phyloP scores from a whole-genome alignment of 139 green algal species.

The Ulvella scutata region DNA sequence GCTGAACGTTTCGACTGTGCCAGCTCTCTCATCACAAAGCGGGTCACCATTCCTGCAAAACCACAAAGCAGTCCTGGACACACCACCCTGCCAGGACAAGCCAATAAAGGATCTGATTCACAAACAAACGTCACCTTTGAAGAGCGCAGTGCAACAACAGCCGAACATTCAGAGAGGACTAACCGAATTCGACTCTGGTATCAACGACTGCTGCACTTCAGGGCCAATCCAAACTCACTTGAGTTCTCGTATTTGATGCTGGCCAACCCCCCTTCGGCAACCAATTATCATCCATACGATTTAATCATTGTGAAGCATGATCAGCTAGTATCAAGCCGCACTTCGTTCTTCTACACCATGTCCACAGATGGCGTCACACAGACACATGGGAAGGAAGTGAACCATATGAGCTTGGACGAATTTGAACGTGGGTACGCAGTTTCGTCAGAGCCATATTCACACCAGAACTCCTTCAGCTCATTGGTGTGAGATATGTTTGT shows the following conservation, averaged over 20 bases:
- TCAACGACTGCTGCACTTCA: not conserved
- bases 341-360: conserved; percentile 22
- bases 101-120: no score
- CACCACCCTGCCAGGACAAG: no score
- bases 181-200: not conserved
- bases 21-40: no score
- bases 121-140: no score
- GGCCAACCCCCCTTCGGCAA: not conserved
- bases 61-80: no score
- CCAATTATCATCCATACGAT: conserved; percentile 4
- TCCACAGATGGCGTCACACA: conserved; percentile 16
- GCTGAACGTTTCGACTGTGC: no score
- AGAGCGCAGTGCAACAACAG: no score
- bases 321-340: conserved; percentile 8
- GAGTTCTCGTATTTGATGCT: conserved; percentile 5
- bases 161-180: not conserved
- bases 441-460: no score
- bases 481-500: no score
- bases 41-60: no score
- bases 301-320: conserved; percentile 4
- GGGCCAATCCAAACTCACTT: conserved; percentile 3
- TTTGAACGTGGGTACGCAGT: conserved; percentile 22
- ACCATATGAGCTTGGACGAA: conserved; percentile 19
- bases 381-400: conserved; percentile 5
- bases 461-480: no score